Conservation (phyloP, 73 alveolate genomes). For the Effrenium voratum region DNA sequence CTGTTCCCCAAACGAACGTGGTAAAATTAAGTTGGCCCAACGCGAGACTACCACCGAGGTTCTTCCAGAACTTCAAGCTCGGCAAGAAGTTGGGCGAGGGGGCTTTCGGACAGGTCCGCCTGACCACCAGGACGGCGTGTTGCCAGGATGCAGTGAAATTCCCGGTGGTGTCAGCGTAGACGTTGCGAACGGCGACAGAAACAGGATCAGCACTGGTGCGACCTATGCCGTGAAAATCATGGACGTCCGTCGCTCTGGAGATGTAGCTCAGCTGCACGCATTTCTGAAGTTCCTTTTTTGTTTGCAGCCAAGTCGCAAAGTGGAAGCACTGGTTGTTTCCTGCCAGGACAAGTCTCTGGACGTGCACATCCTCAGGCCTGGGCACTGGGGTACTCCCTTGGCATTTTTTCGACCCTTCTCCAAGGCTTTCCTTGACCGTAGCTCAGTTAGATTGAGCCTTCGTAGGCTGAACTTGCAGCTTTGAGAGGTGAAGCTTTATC, state of each 20-base stretch:
- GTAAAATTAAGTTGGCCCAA: too few relatives aligned
- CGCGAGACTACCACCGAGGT: background rate
- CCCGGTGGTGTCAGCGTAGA: background rate
- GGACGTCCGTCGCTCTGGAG: slow-evolving; percentile 89
- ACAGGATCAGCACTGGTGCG: slow-evolving; percentile 73
- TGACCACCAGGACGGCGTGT: slow-evolving; percentile 37
- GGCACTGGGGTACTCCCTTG: too few relatives aligned
- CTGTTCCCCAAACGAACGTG: too few relatives aligned
- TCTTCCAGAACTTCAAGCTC: slow-evolving; percentile 77
- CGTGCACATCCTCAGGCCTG: slow-evolving; percentile 22
- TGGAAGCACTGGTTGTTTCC: too few relatives aligned
- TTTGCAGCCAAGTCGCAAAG: too few relatives aligned
- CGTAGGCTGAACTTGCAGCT: too few relatives aligned
- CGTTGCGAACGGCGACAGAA: background rate
- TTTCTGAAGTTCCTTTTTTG: too few relatives aligned
- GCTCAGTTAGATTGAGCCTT: too few relatives aligned
- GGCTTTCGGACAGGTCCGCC: slow-evolving; percentile 88
- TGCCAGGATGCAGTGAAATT: background rate
- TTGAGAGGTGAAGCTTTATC: too few relatives aligned
- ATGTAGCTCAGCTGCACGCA: slow-evolving; percentile 16
- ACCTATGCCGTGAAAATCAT: slow-evolving; percentile 93
- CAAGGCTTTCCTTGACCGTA: too few relatives aligned
- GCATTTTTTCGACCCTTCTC: background rate
- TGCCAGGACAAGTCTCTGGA: background rate
- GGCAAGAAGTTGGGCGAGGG: slow-evolving; percentile 93